Evolutionary conservation across 169 alveolate species (phyloP), one percentile per base, ranked within the genome.

Genomic region (Babesia caballi): DNA sequence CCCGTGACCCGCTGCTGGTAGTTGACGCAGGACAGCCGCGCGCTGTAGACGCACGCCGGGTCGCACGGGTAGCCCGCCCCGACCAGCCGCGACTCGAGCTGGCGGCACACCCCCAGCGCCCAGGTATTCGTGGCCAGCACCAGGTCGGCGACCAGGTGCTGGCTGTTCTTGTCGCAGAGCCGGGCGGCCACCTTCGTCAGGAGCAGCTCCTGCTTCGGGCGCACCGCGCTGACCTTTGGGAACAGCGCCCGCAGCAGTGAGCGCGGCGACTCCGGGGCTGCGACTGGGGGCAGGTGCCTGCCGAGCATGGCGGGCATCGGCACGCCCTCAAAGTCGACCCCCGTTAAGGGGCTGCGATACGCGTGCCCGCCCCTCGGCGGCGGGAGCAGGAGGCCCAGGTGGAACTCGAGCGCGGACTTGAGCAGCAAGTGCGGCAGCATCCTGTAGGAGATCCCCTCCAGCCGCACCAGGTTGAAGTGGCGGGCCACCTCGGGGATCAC

Each of bases 11-110:
- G 47, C 28, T 66, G 72, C 42, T 81, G 66, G 38, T 67, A 71
- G 50, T 47, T 72, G n/a, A 42, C 65, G 52, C 88, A 81, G 5
- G 61, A 12, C 28, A 69, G 7, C 3, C 66, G 49, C 8, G 68
- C 17, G 58, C 66, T 72, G 58, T 56, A 70, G 11, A 52, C 66
- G 49, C 88, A 81, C 1, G 69, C 60, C 6, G 88, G 88, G 51
- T 81, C 84, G 52, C 88, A 81, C 27, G 88, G 88, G 61, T 81
- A 71, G 3, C 88, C 88, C 25, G 27, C 19, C n/a, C 87, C 87
- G 9, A 78, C 36, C 17, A 69, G 30, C 27, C 61, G 59, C n/a
- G 72, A 56, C 49, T 68, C 59, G 28, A 78, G 17, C 12, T 78
- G 82, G 19, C 41, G 8, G n/a, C 74, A 70, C 19, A 68, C 7